A percentile compares a stretch with the other conserved stretches of the same genome.
Conservation (phyloP, 2,329 filamentous ascomycete species). For the Fusarium udum region DNA sequence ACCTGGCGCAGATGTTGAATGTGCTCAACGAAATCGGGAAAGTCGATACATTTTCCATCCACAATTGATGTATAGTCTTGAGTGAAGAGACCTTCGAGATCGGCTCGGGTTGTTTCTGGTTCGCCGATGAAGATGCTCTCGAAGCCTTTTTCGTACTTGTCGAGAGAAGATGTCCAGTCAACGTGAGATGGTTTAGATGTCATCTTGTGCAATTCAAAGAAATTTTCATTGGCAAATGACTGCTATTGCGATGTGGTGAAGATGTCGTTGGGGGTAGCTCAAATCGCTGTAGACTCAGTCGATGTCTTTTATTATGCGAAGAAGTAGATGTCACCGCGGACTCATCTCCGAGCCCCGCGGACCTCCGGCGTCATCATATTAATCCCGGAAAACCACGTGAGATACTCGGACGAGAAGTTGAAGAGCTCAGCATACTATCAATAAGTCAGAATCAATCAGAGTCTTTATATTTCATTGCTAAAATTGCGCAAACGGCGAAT, state of each 20-base stretch:
- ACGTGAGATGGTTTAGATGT: no score
- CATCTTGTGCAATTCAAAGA: background rate
- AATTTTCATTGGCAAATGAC: rapidly evolving
- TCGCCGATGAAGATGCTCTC: background rate
- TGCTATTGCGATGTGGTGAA: rapidly evolving
- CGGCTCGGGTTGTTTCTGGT: background rate
- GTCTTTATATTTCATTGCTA: rapidly evolving
- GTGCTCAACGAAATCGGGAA: background rate
- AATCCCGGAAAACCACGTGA: rapidly evolving
- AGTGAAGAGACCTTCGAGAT: background rate
- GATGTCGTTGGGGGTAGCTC: rapidly evolving
- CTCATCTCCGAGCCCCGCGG: background rate
- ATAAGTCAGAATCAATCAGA: rapidly evolving
- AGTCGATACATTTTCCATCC: background rate
- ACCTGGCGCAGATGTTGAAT: background rate
- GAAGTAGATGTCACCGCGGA: background rate
- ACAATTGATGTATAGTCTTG: background rate
- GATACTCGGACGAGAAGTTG: rapidly evolving
- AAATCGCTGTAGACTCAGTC: no score
- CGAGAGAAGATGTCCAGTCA: background rate
- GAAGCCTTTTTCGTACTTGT: background rate
- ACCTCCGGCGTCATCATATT: background rate
- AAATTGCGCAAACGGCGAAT: background rate
- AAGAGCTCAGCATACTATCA: rapidly evolving
- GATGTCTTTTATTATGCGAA: background rate